A percentile compares a stretch with the other conserved stretches of the same genome.
These are phyloP conservation scores for Trametes pubescens DNA, from an alignment of 1,284 basidiomycete species.

Conservation along the genomic window DNA sequence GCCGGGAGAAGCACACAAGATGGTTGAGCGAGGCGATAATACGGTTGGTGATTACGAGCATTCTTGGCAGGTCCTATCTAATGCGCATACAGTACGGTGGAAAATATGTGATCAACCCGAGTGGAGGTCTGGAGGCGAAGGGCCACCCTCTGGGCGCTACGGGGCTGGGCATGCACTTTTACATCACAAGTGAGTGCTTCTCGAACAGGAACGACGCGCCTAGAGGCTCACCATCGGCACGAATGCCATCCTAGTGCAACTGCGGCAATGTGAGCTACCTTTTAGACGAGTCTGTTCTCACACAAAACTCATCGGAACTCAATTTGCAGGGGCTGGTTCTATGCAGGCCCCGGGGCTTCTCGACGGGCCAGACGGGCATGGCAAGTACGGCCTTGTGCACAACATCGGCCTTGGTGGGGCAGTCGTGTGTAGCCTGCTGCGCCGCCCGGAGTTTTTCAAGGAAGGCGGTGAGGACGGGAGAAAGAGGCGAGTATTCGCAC, in stretches of 20 bases:
- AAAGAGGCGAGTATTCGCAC: slow-evolving; percentile 54
- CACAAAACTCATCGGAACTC: slow-evolving; percentile 11
- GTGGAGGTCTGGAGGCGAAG: slow-evolving; percentile 88
- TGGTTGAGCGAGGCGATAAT: slow-evolving; percentile 83
- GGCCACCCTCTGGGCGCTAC: slow-evolving; percentile 89
- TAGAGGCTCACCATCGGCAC: slow-evolving; percentile 5
- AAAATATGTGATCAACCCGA: slow-evolving; percentile 89
- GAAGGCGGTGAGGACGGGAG: slow-evolving; percentile 70
- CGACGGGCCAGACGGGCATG: slow-evolving; percentile 65
- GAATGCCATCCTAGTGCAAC: slow-evolving; percentile 61
- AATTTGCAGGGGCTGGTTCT: slow-evolving; percentile 71
- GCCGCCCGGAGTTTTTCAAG: slow-evolving; percentile 77
- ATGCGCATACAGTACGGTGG: slow-evolving; percentile 69
- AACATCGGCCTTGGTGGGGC: slow-evolving; percentile 87
- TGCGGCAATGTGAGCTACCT: slow-evolving; percentile 65
- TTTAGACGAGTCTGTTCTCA: background rate
- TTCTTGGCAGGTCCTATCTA: slow-evolving; percentile 11
- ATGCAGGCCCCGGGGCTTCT: slow-evolving; percentile 84
- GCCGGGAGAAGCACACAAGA: slow-evolving; percentile 73
- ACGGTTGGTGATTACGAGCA: slow-evolving; percentile 56
- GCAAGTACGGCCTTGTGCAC: slow-evolving; percentile 84
- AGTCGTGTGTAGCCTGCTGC: slow-evolving; percentile 77
- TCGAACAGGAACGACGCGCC: background rate
- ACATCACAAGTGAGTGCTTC: slow-evolving; percentile 72
- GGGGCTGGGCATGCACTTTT: slow-evolving; percentile 89